Base-by-base conservation (phyloP, 257 asterid species). In the Linderniella brevidens region DNA sequence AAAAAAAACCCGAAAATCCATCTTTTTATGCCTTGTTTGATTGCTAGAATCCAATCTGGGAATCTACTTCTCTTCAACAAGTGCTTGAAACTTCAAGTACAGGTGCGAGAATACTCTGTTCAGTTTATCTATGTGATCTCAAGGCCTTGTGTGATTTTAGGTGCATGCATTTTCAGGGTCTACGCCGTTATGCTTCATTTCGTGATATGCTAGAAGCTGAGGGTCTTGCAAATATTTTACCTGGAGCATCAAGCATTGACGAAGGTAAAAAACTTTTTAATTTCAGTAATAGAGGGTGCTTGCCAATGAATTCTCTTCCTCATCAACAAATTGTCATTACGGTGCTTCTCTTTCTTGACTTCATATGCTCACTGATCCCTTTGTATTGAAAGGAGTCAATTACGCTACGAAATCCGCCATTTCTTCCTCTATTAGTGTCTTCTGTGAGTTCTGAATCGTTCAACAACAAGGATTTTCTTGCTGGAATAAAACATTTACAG, bases 171-270 rank as follows among this genome's bases (percentile, higher is more conserved):
- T 64, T 64, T 39, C 78, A 88, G 97, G 83, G 72, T 55, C 64
- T 77, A 60, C 74, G 49, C 35, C 60, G 59, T n/a, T 80, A 80
- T 72, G 70, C 80, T 60, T 76, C 93, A 57, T 87, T 87, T 52
- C 66, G 4, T 37, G 93, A 87, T 59, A 83, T 87, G 95, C 59
- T 87, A 60, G 77, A 78, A 69, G 58, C 63, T 51, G 95, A 80
- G 64, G 56, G 74, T 64, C 78, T 76, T 17, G 62, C 63, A 35
- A 68, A 65, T 41, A 78, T 87, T 42, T 93, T 88, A 70, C 97
- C 97, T 16, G 93, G 90, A 61, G 76, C 83, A 35, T 51, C 66
- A 56, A 68, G 60, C 52, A 50, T 59, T 65, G 78, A 78, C 64
- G 78, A 80, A 87, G 95, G 97, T 83, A 56, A 8, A 16, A 50